phyloP scores from a whole-genome alignment of 2,329 filamentous ascomycete species.

The Diaporthe velutina region DNA sequence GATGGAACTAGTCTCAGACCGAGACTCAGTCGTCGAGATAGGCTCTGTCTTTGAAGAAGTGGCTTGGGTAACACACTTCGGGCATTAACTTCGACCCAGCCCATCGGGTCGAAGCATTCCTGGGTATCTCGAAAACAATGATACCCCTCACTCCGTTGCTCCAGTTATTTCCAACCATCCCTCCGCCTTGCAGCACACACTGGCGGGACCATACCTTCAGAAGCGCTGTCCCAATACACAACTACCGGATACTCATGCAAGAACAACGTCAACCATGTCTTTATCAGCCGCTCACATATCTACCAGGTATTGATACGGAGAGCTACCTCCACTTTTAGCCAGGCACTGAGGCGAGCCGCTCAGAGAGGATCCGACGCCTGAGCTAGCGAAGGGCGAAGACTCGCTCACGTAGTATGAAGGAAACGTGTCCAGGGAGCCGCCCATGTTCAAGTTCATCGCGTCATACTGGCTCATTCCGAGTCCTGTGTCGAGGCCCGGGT shows the following conservation, averaged over 20 bases:
- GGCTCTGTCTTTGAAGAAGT: not conserved
- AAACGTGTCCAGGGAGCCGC: conserved; percentile 57
- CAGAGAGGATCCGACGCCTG: conserved; percentile 40
- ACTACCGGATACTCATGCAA: not conserved
- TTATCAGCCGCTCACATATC: conserved; percentile 55
- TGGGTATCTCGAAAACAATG: not conserved
- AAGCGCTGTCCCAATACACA: not conserved
- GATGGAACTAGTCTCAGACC: not conserved
- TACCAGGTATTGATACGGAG: conserved; percentile 38
- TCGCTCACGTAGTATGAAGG: conserved; percentile 53
- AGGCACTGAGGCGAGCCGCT: conserved; percentile 33
- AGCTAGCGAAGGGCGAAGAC: conserved; percentile 40
- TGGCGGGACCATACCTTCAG: not conserved
- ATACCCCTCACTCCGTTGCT: not conserved
- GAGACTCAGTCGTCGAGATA: not conserved
- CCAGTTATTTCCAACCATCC: not conserved
- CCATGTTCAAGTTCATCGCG: conserved; percentile 42
- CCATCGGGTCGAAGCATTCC: not conserved
- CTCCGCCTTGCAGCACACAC: not conserved
- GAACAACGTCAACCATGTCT: conserved; percentile 61
- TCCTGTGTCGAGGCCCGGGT: conserved; percentile 52
- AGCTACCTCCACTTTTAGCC: conserved; percentile 20
- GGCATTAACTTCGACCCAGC: not conserved
- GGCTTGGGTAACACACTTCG: not conserved
- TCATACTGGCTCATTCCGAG: conserved; percentile 48